A percentile compares a stretch with the other conserved stretches of the same genome.
Conservation (phyloP, 169 alveolate species). For the Plasmodium vinckei region DNA sequence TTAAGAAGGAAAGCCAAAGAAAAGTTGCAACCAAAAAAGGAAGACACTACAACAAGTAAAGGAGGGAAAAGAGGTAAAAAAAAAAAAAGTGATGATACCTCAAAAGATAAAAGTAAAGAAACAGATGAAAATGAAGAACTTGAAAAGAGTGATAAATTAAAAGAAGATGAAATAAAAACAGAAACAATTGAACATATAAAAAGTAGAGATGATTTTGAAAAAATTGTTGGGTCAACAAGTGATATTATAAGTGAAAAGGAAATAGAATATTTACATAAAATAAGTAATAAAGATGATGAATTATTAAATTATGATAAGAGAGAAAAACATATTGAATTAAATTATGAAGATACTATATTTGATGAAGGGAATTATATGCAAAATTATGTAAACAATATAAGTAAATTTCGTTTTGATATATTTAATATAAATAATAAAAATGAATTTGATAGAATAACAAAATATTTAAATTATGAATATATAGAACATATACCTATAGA, state of each 20-base stretch:
- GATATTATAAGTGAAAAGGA: conserved; percentile 65
- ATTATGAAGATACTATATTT: conserved; percentile 63
- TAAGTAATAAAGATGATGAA: conserved; percentile 46
- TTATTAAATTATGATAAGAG: conserved; percentile 60
- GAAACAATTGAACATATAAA: conserved; percentile 18
- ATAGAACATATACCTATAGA: conserved; percentile 31
- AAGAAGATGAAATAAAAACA: neutral
- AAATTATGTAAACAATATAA: conserved; percentile 53
- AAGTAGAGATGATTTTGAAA: conserved; percentile 59
- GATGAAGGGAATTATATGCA: conserved; percentile 72
- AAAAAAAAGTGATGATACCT: conserved; percentile 1
- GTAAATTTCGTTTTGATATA: conserved; percentile 69
- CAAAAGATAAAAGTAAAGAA: neutral
- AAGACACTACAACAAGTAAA: conserved; percentile 8
- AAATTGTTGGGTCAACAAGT: conserved; percentile 26
- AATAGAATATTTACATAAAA: conserved; percentile 49
- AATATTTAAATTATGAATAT: conserved; percentile 54
- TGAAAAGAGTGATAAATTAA: neutral
- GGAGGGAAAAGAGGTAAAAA: conserved; percentile 9
- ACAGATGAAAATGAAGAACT: neutral
- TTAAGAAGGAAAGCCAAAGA: conserved; percentile 56
- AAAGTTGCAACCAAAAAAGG: conserved; percentile 53
- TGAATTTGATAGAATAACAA: conserved; percentile 60
- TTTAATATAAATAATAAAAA: conserved; percentile 53
- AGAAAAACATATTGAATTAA: conserved; percentile 44